Conservation (phyloP, 106 monocot species). For the Dendrobium officinale region DNA sequence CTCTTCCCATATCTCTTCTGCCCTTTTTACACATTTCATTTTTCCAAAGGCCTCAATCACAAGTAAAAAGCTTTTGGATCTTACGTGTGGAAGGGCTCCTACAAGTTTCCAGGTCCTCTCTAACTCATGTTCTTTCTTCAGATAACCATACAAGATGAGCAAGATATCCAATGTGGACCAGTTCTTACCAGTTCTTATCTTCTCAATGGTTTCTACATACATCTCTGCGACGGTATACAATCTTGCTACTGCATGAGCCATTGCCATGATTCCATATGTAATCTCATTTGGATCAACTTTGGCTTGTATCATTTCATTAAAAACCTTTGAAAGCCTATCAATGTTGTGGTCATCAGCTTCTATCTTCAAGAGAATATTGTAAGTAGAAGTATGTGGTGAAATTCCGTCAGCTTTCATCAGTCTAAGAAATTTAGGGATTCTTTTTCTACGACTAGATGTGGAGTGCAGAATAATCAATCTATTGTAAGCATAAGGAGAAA, state of each 20-base stretch:
- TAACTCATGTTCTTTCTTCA: conserved; percentile 59
- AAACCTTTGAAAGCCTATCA: conserved; percentile 65
- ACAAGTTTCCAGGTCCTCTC: conserved; percentile 68
- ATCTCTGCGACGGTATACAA: conserved; percentile 51
- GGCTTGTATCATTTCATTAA: conserved; percentile 62
- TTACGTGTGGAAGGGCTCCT: conserved; percentile 60
- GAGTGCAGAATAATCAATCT: conserved; percentile 80
- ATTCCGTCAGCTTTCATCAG: conserved; percentile 87
- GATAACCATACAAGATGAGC: conserved; percentile 80
- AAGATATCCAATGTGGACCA: conserved; percentile 94
- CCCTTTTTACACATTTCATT: conserved; percentile 26
- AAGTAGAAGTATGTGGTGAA: conserved; percentile 73
- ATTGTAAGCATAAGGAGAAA: conserved; percentile 81
- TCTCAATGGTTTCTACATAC: conserved; percentile 69
- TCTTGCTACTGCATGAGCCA: conserved; percentile 84
- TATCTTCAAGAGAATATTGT: conserved; percentile 89
- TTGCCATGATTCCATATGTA: conserved; percentile 78
- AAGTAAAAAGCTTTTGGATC: conserved; percentile 58
- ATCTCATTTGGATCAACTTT: conserved; percentile 81
- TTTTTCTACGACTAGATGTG: conserved; percentile 45
- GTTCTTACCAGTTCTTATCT: conserved; percentile 55
- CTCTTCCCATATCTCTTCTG: conserved; percentile 77
- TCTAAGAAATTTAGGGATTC: conserved; percentile 60
- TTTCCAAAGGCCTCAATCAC: conserved; percentile 87
- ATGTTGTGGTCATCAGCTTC: conserved; percentile 74